These are phyloP conservation scores for Epicoccum sorghinum DNA, from an alignment of 2,329 filamentous ascomycete genomes.

Conservation along the genomic window DNA sequence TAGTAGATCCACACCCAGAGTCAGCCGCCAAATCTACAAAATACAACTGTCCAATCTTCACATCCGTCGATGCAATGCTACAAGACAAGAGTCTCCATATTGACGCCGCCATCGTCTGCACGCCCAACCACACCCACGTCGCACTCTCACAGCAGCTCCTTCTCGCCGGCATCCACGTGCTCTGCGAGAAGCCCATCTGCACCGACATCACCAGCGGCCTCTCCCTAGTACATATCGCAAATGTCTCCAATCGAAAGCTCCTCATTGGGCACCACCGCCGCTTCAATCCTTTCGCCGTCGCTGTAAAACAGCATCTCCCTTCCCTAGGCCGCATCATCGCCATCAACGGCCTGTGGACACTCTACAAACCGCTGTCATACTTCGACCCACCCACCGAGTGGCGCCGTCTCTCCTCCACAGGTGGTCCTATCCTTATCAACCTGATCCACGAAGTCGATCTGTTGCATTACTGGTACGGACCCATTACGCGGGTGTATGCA, in stretches of 20 bases:
- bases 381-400: conserved; percentile 1
- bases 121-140: not conserved
- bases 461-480: conserved; percentile 2
- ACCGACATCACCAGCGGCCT: not conserved
- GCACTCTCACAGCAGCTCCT: not conserved
- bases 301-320: conserved; percentile 1
- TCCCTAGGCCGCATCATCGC: not conserved
- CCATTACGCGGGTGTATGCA: not conserved
- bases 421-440: not conserved
- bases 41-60: not conserved
- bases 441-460: conserved; percentile 2
- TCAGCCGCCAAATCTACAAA: not conserved
- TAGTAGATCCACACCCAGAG: not conserved
- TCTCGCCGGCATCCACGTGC: not conserved
- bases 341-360: conserved; percentile 1
- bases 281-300: conserved; percentile 1
- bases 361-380: not conserved
- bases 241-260: not conserved
- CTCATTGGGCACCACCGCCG: conserved; percentile 1
- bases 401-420: not conserved
- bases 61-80: not conserved
- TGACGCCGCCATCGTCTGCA: conserved; percentile 4
- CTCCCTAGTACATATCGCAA: not conserved
- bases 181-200: conserved; percentile 5
- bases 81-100: not conserved